phyloP scores from a whole-genome alignment of 2,329 filamentous ascomycete genomes.

The Trichoderma sp. region DNA sequence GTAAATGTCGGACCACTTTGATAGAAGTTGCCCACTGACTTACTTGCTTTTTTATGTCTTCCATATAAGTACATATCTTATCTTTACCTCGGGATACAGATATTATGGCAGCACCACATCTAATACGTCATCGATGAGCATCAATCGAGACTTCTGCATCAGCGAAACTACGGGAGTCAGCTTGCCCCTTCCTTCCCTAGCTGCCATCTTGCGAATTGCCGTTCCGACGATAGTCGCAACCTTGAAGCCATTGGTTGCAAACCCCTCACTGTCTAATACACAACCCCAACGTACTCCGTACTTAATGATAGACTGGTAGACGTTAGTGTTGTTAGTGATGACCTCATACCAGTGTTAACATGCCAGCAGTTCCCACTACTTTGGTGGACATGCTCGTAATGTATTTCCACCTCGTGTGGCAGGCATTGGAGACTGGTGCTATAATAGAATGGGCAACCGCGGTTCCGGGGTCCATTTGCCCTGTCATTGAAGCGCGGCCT shows the following conservation, averaged over 20 bases:
- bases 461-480: background rate
- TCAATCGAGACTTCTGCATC: background rate
- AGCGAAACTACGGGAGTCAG: background rate
- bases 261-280: background rate
- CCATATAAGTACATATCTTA: background rate
- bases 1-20: background rate
- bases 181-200: background rate
- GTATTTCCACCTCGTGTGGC: background rate
- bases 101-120: background rate
- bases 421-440: background rate
- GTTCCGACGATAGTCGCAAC: background rate
- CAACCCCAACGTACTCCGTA: background rate
- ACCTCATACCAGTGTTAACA: background rate
- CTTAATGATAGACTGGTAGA: background rate
- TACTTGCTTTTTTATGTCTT: background rate
- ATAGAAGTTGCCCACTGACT: background rate
- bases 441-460: background rate
- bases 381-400: background rate
- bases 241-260: background rate
- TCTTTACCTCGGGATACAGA: background rate
- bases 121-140: constrained; percentile 1
- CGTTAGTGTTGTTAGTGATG: background rate
- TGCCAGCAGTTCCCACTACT: background rate
- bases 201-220: background rate
- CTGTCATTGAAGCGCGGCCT: background rate